Evolutionary conservation across 176 grass and related monocot species (phyloP).

Genomic region (Olyra latifolia): DNA sequence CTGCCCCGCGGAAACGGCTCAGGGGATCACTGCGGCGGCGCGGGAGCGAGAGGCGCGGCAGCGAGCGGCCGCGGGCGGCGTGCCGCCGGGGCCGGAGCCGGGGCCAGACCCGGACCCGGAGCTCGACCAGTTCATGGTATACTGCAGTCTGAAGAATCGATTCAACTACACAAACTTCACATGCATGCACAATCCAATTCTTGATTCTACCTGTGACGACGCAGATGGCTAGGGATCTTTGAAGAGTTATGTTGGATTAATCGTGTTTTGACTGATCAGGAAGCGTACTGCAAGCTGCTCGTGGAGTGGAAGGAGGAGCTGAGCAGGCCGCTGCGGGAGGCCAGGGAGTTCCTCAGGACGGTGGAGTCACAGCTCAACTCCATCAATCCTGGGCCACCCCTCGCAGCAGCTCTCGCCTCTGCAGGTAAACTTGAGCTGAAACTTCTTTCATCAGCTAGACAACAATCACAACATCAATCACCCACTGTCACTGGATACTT

Average conservation of each 20-base stretch:
- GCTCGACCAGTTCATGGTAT: conserved; percentile 58
- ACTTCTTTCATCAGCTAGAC: background rate
- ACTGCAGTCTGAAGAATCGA: background rate
- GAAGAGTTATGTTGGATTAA: background rate
- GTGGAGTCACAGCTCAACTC: conserved; percentile 46
- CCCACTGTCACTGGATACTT: background rate
- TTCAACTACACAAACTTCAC: background rate
- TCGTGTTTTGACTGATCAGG: conserved; percentile 14
- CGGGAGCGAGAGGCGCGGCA: conserved; percentile 35
- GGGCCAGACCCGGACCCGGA: conserved; percentile 27
- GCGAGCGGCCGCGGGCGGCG: conserved; percentile 26
- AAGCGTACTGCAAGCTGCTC: conserved; percentile 43
- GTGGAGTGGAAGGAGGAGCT: conserved; percentile 45
- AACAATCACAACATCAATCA: background rate
- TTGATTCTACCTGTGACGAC: background rate
- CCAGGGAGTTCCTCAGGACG: conserved; percentile 36
- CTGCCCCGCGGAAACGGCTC: conserved; percentile 18
- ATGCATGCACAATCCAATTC: conserved; percentile 2
- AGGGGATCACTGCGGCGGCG: conserved; percentile 33
- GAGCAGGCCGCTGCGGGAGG: conserved; percentile 41
- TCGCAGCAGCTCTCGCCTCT: conserved; percentile 6
- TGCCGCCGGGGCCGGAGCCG: conserved; percentile 5
- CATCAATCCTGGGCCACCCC: conserved; percentile 24
- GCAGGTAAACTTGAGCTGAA: conserved; percentile 4
- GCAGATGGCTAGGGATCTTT: background rate